Evolutionary conservation across 495 filamentous ascomycete species (phyloP).

Genomic region (Glarea lozoyensis): DNA sequence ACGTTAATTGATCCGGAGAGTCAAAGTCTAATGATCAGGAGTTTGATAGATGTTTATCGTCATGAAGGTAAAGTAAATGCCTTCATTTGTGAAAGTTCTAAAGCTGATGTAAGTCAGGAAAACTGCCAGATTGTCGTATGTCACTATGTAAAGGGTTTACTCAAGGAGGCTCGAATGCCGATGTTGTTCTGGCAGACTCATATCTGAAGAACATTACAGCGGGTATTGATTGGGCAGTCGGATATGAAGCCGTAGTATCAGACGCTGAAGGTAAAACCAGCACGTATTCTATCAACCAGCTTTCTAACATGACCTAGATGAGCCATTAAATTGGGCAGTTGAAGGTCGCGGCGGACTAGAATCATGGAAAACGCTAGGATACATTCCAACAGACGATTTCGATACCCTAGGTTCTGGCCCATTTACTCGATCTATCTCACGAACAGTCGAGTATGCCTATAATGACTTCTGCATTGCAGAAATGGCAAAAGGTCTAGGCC

Average conservation of each 20-base stretch:
- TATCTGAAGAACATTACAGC: constrained; percentile 59
- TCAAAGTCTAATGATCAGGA: constrained; percentile 61
- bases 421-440: constrained; percentile 59
- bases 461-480: constrained; percentile 67
- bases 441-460: constrained; percentile 71
- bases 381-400: constrained; percentile 61
- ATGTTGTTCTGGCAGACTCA: constrained; percentile 52
- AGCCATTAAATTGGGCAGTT: constrained; percentile 58
- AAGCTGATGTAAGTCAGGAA: constrained; percentile 15
- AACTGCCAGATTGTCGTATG: constrained; percentile 31
- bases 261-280: constrained; percentile 30
- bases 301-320: no score
- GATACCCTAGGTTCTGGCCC: constrained; percentile 59
- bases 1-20: constrained; percentile 59
- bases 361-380: constrained; percentile 60
- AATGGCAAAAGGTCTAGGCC: constrained; percentile 48
- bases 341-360: constrained; percentile 61
- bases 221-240: constrained; percentile 59
- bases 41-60: constrained; percentile 62
- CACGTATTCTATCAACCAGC: neutral
- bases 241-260: constrained; percentile 62
- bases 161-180: constrained; percentile 75
- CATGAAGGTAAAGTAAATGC: constrained; percentile 60
- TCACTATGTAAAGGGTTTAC: constrained; percentile 62
- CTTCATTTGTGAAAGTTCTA: constrained; percentile 21